Evolutionary conservation across 2,329 filamentous ascomycete genomes (phyloP).

Genomic region (Myriosclerotinia duriaeana): DNA sequence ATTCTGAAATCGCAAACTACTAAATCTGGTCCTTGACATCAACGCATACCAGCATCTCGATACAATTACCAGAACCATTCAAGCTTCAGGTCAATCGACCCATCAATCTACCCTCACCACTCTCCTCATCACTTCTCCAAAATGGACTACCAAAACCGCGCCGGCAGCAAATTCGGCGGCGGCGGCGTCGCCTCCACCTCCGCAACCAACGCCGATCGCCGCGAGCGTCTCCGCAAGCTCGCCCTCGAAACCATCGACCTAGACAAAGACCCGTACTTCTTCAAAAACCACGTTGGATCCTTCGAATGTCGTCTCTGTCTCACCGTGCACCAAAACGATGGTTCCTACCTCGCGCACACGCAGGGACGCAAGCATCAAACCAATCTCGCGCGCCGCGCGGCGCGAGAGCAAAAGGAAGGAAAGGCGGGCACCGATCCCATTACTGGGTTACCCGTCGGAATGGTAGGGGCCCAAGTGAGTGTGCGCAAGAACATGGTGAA

Average conservation of each 20-base stretch:
- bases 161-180: constrained; percentile 95
- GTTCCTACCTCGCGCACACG: constrained; percentile 96
- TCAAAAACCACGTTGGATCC: constrained; percentile 98
- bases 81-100: constrained; percentile 8
- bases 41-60: neutral
- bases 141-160: constrained; percentile 84
- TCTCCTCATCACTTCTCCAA: constrained; percentile 11
- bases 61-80: neutral
- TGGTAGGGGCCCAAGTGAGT: constrained; percentile 62
- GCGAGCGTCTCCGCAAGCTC: constrained; percentile 95
- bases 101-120: neutral
- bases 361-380: constrained; percentile 99
- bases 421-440: constrained; percentile 64
- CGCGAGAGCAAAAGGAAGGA: constrained; percentile 91
- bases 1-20: neutral
- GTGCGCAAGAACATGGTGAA: constrained; percentile 85
- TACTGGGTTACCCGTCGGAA: constrained; percentile 69
- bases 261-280: constrained; percentile 99
- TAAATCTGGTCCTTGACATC: too few relatives aligned
- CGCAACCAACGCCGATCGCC: constrained; percentile 93
- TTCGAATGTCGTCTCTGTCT: constrained; percentile 97
- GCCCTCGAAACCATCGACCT: constrained; percentile 98
- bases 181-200: constrained; percentile 93
- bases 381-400: constrained; percentile 90
- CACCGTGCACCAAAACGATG: constrained; percentile 98